These are phyloP conservation scores for Arthrobotrys musiformis DNA, from an alignment of 2,329 filamentous ascomycete genomes.

Conservation along the genomic window DNA sequence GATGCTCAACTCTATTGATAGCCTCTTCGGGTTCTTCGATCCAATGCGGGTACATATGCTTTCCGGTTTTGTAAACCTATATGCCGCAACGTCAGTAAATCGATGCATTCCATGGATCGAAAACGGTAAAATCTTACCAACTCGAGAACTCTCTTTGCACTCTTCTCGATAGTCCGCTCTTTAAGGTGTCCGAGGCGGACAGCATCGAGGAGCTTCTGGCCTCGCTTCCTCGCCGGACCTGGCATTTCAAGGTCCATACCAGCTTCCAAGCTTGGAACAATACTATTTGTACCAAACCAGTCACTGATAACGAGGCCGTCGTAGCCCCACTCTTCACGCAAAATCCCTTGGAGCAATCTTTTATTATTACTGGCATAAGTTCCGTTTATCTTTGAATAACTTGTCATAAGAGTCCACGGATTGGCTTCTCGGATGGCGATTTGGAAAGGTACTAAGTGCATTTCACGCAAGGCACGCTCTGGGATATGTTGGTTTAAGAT, in stretches of 20 bases:
- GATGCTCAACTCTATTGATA: constrained; percentile 61
- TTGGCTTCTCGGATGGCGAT: constrained; percentile 68
- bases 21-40: constrained; percentile 58
- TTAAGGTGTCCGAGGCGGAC: constrained; percentile 60
- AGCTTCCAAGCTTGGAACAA: constrained; percentile 59
- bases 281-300: constrained; percentile 64
- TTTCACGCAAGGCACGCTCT: constrained; percentile 70
- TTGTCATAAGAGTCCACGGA: constrained; percentile 70
- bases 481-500: constrained; percentile 69
- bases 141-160: constrained; percentile 61
- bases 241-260: constrained; percentile 63
- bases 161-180: constrained; percentile 59
- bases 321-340: constrained; percentile 71
- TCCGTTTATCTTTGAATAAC: constrained; percentile 71
- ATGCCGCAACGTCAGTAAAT: not conserved
- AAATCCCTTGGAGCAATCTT: constrained; percentile 67
- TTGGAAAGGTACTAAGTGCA: constrained; percentile 71
- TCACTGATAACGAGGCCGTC: constrained; percentile 71
- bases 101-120: not conserved
- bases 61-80: constrained; percentile 59
- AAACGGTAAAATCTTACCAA: constrained; percentile 57
- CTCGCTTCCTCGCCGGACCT: constrained; percentile 60
- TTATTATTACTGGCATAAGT: constrained; percentile 69
- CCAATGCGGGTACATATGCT: constrained; percentile 57
- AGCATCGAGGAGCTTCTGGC: constrained; percentile 59